Conservation (phyloP, 2,329 filamentous ascomycete species). For the Fusarium austroafricanum region DNA sequence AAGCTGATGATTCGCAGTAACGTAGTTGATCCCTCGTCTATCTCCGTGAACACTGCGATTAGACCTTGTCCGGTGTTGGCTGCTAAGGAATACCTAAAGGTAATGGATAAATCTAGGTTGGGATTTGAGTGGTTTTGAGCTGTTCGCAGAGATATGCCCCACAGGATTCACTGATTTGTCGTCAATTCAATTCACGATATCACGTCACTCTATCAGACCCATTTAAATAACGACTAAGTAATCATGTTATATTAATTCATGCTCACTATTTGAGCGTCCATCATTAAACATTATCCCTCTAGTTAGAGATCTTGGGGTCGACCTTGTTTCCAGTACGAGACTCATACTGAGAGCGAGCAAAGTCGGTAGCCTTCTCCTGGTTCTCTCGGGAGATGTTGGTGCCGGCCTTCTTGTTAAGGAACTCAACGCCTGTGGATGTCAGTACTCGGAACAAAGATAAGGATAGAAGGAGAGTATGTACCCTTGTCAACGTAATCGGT, state of each 20-base stretch:
- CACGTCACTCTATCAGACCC: not conserved
- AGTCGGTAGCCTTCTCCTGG: conserved; percentile 56
- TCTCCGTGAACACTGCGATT: too few species aligned
- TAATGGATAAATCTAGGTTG: too few species aligned
- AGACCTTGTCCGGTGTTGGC: too few species aligned
- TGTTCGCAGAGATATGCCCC: too few species aligned
- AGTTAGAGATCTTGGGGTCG: conserved; percentile 52
- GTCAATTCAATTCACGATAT: not conserved
- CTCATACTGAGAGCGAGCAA: conserved; percentile 51
- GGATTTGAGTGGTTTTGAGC: too few species aligned
- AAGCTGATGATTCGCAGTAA: not conserved
- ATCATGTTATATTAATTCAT: conserved; percentile 37
- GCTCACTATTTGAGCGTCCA: conserved; percentile 22
- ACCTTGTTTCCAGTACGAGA: too few species aligned
- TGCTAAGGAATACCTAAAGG: too few species aligned
- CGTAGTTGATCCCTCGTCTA: not conserved
- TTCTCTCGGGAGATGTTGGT: conserved; percentile 50
- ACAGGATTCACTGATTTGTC: too few species aligned
- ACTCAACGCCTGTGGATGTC: conserved; percentile 44
- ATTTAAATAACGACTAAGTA: not conserved
- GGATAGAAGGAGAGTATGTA: conserved; percentile 13
- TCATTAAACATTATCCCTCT: conserved; percentile 30
- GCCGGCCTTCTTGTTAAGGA: conserved; percentile 51
- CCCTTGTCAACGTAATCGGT: conserved; percentile 56
- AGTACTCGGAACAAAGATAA: too few species aligned